Base-by-base conservation (phyloP, 306 rosid species). In the Crotalaria pallida region DNA sequence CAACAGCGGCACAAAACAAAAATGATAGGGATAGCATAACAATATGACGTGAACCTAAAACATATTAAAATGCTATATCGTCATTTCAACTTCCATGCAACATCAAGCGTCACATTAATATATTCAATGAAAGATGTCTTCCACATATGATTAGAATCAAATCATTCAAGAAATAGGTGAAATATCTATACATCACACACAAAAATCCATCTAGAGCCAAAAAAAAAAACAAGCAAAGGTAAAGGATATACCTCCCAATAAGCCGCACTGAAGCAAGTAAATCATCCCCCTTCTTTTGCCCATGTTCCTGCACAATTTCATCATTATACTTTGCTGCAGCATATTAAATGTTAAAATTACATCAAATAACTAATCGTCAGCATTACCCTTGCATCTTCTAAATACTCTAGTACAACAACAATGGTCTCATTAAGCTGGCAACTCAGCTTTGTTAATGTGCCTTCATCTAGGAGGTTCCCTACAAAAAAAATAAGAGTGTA, bases 181-280 rank as follows among this genome's bases (percentile, higher is more conserved):
- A 58, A 61, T 58, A 52, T 13, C 17, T 12, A 33, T 22, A 64
- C 36, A 64, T 31, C 48, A 58, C 67, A 53, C 11, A 10, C 29
- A 44, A 11, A 27, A 43, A 34, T 65, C 24, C 56, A 62, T 69
- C 49, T 8, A 56, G 29, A 53, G 69, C 48, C 29, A 34, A 33
- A 64, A 23, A 17, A 22, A 41, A 27, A 44, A 48, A 16, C 47
- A 11, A 50, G 71, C 44, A 58, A 48, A 15, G 9, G 2, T 4
- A 22, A 10, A 38, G 31, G 62, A 76, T 0, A 49, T 77, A 90
- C 98, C 97, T 94, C 77, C 98, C 98, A 79, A 90, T 79, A 77
- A 94, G 75, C 53, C 98, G 84, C 64, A 94, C 96, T 21, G 98
- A 94, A 63, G 97, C 97, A 65, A 94, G 90, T 55, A 90, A 87